These are phyloP conservation scores for Calonectria pseudoturangicola DNA, from an alignment of 2,329 filamentous ascomycete species.

Conservation along the genomic window DNA sequence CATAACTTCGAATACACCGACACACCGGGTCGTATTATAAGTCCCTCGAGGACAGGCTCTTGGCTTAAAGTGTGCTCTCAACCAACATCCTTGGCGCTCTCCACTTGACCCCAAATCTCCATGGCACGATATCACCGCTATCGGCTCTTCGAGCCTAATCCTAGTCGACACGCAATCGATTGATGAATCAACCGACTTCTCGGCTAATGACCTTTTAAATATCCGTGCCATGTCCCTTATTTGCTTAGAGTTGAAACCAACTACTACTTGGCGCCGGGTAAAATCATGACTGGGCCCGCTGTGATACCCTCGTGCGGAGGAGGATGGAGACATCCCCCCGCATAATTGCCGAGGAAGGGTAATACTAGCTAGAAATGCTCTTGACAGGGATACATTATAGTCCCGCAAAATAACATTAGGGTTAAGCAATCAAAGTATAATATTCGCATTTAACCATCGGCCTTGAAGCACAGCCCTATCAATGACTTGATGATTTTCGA, in stretches of 20 bases:
- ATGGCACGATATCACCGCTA: background rate
- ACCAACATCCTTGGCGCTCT: constrained; percentile 18
- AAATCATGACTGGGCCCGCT: background rate
- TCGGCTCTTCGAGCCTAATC: constrained; percentile 7
- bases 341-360: constrained; percentile 2
- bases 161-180: background rate
- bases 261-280: constrained; percentile 20
- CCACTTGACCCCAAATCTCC: constrained; percentile 15
- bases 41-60: background rate
- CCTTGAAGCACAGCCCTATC: background rate
- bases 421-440: background rate
- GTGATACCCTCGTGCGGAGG: constrained; percentile 24
- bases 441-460: background rate
- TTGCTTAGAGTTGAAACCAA: constrained; percentile 6
- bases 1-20: background rate
- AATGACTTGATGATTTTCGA: too few species aligned
- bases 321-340: constrained; percentile 15
- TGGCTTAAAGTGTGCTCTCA: background rate
- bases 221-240: constrained; percentile 1
- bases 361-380: background rate
- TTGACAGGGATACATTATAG: background rate
- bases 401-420: constrained; percentile 16
- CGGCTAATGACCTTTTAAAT: constrained; percentile 28
- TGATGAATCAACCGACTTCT: constrained; percentile 7
- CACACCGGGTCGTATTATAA: constrained; percentile 4